Base-by-base conservation (phyloP, 345 rosid genomes). In the Punica granatum region DNA sequence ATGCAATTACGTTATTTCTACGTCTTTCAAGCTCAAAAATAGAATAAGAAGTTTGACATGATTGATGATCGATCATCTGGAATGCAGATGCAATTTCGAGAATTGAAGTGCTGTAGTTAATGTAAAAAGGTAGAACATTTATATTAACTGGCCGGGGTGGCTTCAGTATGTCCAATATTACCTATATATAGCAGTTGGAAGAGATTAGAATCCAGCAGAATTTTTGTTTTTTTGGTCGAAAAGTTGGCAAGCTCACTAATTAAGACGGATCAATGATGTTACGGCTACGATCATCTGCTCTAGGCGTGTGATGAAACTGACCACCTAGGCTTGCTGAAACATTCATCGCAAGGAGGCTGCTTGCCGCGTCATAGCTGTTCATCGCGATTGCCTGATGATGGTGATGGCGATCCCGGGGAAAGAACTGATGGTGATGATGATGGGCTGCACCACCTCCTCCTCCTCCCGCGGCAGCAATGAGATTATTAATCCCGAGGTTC, bases 251-350 rank as follows among this genome's bases (percentile, higher is more conserved):
- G 31, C 61, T 66, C 44, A 37, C 21, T 33, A 67, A 67, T 77
- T 81, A 89, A 75, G 98, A 92, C 13, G 92, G 96, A 66, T 88
- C 90, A 13, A 56, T 25, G 71, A 92, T 86, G 74, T 88, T 82
- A 60, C 92, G 87, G 70, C 88, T 97, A 36, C 85, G 88, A 1
- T 84, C 83, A 2, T 95, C 97, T 0, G 96, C 82, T 65, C 97
- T 74, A 0, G 88, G 80, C 77, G 60, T 25, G 60, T 83, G 97
- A 81, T 92, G 98, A 60, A 85, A 92, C 86, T 84, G 97, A 43
- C 84, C 81, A 51, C 96, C 95, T 34, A 88, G 75, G 44, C 84
- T 78, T 3, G 86, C 77, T 0, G 88, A 78, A 19, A 82, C 83
- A 61, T 86, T 86, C 86, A 84, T 88, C 1, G 96, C 90, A 0